A percentile compares a stretch with the other conserved stretches of the same genome.
phyloP scores from a whole-genome alignment of 306 rosid species.

The Prinsepia uniflora region DNA sequence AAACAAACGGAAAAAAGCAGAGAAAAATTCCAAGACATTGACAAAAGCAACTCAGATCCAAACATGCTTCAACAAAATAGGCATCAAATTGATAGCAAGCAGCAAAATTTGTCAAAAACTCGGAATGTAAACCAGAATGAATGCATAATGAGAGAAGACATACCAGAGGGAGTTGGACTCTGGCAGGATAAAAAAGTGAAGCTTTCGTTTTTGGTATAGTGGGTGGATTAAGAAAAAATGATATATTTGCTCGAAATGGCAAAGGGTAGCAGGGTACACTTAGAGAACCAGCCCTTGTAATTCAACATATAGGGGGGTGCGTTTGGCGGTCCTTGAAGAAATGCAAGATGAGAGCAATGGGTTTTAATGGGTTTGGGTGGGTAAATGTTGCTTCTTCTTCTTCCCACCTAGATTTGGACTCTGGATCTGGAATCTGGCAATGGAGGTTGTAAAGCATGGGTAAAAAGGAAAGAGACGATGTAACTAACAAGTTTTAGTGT shows the following conservation, averaged over 20 bases:
- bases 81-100: constrained; percentile 1
- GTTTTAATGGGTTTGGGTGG: neutral
- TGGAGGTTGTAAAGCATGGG: neutral
- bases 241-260: neutral
- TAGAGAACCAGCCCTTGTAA: neutral
- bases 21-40: constrained; percentile 1
- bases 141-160: constrained; percentile 13
- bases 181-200: constrained; percentile 12
- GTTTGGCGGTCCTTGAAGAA: neutral
- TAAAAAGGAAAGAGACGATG: neutral
- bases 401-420: neutral
- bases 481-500: neutral
- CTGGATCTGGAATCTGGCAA: constrained; percentile 30
- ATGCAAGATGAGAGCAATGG: neutral
- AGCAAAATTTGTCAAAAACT: constrained; percentile 4
- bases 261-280: neutral
- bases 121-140: neutral
- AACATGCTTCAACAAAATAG: neutral
- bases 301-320: neutral
- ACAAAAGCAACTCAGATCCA: constrained; percentile 39
- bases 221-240: constrained; percentile 9
- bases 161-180: constrained; percentile 37
- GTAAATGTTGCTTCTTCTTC: neutral
- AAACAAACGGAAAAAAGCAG: neutral
- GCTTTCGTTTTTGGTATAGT: neutral